Evolutionary conservation across 345 rosid genomes (phyloP).

Genomic region (Hibiscus syriacus): DNA sequence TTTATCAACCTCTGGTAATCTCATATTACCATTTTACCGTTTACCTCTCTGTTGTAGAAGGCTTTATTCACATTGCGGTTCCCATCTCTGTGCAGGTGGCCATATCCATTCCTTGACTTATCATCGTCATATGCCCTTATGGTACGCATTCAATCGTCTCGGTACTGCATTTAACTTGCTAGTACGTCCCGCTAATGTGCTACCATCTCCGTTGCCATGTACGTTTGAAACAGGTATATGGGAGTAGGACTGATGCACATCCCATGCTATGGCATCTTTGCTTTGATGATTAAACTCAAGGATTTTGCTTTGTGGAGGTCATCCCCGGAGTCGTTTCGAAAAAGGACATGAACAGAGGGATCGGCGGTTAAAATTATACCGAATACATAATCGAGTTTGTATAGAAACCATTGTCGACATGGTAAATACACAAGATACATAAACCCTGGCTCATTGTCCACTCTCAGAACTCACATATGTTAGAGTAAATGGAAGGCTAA

Average conservation of each 20-base stretch:
- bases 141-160: conserved; percentile 36
- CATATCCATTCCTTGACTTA: conserved; percentile 82
- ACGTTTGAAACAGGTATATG: conserved; percentile 57
- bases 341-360: conserved; percentile 15
- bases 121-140: conserved; percentile 63
- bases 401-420: background rate
- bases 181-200: background rate
- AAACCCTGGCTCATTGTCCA: no score
- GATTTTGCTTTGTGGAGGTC: conserved; percentile 36
- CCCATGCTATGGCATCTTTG: conserved; percentile 65
- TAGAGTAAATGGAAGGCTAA: no score
- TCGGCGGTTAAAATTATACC: background rate
- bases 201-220: background rate
- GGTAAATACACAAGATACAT: background rate
- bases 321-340: conserved; percentile 36
- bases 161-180: background rate
- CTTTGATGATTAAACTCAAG: conserved; percentile 55
- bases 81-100: conserved; percentile 67
- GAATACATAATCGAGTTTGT: background rate
- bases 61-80: conserved; percentile 1
- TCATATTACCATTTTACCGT: background rate
- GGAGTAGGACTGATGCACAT: conserved; percentile 62
- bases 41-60: background rate
- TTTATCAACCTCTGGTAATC: conserved; percentile 65
- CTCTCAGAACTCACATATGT: no score